A percentile compares a stretch with the other conserved stretches of the same genome.
phyloP scores from a whole-genome alignment of 2,329 filamentous ascomycete genomes.

The Berkeleyomyces basicola region DNA sequence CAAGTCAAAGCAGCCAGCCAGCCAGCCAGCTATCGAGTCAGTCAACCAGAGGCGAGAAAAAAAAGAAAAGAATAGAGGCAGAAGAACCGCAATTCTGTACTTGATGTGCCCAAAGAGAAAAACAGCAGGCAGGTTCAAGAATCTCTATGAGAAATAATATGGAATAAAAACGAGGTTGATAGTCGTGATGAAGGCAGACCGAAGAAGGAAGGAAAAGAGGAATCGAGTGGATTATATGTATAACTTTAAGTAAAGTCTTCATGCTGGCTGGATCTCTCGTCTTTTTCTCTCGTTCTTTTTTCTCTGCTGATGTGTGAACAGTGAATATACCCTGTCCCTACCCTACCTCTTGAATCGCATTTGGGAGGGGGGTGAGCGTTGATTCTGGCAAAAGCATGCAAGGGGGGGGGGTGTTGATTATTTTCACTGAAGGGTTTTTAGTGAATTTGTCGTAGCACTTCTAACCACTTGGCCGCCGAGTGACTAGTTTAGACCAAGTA shows the following conservation, averaged over 20 bases:
- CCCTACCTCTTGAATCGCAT: neutral
- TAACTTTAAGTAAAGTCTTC: slow-evolving; percentile 5
- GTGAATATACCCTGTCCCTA: neutral
- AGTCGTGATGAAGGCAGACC: neutral
- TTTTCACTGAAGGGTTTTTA: neutral
- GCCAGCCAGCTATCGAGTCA: too few species aligned
- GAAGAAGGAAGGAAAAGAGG: slow-evolving; percentile 4
- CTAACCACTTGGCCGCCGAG: neutral
- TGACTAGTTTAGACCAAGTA: neutral
- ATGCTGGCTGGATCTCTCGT: neutral
- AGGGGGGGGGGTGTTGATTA: neutral
- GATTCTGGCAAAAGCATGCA: neutral
- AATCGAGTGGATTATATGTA: slow-evolving; percentile 5
- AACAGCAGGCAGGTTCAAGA: neutral
- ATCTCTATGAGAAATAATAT: neutral
- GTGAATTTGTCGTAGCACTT: neutral
- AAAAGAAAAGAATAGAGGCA: neutral
- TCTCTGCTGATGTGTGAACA: neutral
- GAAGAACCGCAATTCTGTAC: neutral
- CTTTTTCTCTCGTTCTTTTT: neutral
- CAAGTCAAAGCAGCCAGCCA: too few species aligned
- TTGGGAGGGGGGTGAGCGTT: neutral
- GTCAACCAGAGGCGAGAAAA: neutral
- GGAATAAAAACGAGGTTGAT: neutral
- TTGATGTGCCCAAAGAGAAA: neutral